Evolutionary conservation across 176 grass and related monocot genomes (phyloP).

Genomic region (Bonia amplexicaulis): DNA sequence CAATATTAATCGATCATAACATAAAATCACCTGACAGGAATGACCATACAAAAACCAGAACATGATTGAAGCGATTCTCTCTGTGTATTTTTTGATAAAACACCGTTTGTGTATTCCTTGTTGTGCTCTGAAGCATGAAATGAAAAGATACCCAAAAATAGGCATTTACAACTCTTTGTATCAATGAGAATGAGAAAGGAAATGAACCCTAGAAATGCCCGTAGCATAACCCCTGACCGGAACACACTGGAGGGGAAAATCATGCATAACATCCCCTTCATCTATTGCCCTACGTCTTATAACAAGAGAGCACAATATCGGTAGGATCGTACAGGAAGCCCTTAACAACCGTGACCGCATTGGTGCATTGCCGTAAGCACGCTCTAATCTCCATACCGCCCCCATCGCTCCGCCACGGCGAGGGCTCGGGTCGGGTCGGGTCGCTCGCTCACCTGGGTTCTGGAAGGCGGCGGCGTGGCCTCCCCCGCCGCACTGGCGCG

Average conservation of each 20-base stretch:
- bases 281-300: not conserved
- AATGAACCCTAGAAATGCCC: not conserved
- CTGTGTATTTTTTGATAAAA: not conserved
- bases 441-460: conserved; percentile 29
- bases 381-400: not conserved
- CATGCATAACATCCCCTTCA: too few relatives aligned
- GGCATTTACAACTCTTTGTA: not conserved
- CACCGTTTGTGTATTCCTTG: not conserved
- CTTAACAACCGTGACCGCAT: not conserved
- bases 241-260: too few relatives aligned
- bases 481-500: conserved; percentile 17
- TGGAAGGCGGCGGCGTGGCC: conserved; percentile 3
- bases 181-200: not conserved
- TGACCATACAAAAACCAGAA: not conserved
- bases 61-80: not conserved
- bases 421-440: not conserved
- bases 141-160: not conserved
- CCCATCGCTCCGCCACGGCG: not conserved
- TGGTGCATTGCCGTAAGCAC: not conserved
- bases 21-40: not conserved
- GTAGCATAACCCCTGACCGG: not conserved
- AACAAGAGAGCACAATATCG: not conserved
- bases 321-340: not conserved
- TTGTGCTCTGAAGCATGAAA: not conserved
- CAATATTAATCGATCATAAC: not conserved